Base-by-base conservation (phyloP, 371 early-diverging fungal genomes). In the Chytridium lagenaria region DNA sequence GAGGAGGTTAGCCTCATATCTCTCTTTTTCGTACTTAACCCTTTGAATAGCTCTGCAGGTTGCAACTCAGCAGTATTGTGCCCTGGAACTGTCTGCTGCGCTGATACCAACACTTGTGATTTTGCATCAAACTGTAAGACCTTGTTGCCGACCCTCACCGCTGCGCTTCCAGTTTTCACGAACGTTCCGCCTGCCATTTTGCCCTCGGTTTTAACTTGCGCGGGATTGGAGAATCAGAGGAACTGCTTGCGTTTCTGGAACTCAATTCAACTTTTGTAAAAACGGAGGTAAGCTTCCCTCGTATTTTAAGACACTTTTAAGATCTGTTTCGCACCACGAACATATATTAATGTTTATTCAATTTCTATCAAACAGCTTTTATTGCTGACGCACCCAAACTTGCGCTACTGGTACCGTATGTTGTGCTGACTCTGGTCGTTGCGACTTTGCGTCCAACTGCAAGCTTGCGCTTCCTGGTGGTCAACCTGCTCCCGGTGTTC, bases 401-500 rank as follows among this genome's bases (percentile, higher is more conserved):
- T 75, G 76, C 68, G 51, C 76, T 2, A 23, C 49, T 30, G 76
- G 76, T 34, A 71, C 76, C 2, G 68, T 75, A 23, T 75, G 76
- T 71, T 75, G 71, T 59, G 67, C 61, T 1, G 69, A 70, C 63
- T 28, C 67, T 1, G 23, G 23, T 36, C 2, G 36, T 2, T 75
- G 76, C 59, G 71, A 69, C 0, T 65, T 59, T 44, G 44, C 7
- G 44, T 44, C 44, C 12, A 44, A 44, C 19, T 44, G 44, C 44
- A 44, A 44, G 44, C 7, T 19, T 30, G 57, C n/a, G n/a, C n/a
- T n/a, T n/a, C n/a, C n/a, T n/a, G n/a, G n/a, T n/a, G n/a, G n/a
- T n/a, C n/a, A 7, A 5, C 7, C 57, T 23, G 57, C 23, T 57
- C 57, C 57, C 30, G 12, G 10, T 31, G 37, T 36, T 19, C 63